A percentile compares a stretch with the other conserved stretches of the same genome.
Conservation (phyloP, 1,284 basidiomycete species). For the Gastroboletus turbinatus region DNA sequence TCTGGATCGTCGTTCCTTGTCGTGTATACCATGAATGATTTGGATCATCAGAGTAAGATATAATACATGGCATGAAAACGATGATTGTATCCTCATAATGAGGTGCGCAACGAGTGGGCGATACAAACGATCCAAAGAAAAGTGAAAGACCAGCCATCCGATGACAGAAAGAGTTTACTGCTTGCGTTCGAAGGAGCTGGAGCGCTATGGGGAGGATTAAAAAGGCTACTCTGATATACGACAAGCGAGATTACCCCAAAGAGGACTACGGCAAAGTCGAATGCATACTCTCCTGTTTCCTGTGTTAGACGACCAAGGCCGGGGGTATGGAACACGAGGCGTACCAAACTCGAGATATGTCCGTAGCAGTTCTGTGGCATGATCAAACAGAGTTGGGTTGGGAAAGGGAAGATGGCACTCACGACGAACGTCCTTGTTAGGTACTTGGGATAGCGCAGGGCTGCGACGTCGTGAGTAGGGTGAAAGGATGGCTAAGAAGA, state of each 20-base stretch:
- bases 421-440: conserved; percentile 84
- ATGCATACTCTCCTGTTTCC: conserved; percentile 66
- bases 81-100: not conserved
- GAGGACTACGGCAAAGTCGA: conserved; percentile 80
- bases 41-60: conserved; percentile 2
- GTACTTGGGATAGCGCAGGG: conserved; percentile 66
- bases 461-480: conserved; percentile 36
- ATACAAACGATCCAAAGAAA: not conserved
- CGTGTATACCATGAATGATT: not conserved
- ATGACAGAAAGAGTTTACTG: not conserved
- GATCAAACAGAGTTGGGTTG: conserved; percentile 4
- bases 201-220: conserved; percentile 50
- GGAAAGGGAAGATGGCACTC: conserved; percentile 34
- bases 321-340: conserved; percentile 19
- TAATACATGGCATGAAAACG: conserved; percentile 13
- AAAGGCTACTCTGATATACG: conserved; percentile 14
- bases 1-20: not conserved
- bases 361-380: conserved; percentile 58
- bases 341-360: conserved; percentile 78
- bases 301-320: not conserved
- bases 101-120: not conserved
- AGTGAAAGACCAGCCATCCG: not conserved
- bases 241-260: conserved; percentile 57
- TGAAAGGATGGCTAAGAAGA: not conserved
- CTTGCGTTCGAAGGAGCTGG: conserved; percentile 67